A percentile compares a stretch with the other conserved stretches of the same genome.
phyloP scores from a whole-genome alignment of 1,139 yeast genomes.

The Candida gigantensis region DNA sequence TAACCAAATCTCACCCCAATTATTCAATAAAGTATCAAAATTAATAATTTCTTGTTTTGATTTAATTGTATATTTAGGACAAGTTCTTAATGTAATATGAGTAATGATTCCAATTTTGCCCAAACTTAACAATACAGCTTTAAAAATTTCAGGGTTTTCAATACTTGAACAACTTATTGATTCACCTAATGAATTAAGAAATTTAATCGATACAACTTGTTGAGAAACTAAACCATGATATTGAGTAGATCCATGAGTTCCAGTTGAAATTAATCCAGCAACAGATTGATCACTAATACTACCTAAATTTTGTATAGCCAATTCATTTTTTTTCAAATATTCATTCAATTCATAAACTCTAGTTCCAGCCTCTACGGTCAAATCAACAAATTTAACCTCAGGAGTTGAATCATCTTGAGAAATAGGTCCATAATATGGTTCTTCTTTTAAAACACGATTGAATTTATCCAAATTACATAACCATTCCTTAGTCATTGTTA shows the following conservation, averaged over 20 bases:
- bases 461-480: slow-evolving; percentile 81
- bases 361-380: slow-evolving; percentile 91
- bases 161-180: slow-evolving; percentile 67
- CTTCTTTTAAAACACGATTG: slow-evolving; percentile 51
- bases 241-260: slow-evolving; percentile 95
- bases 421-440: slow-evolving; percentile 41
- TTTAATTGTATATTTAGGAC: slow-evolving; percentile 80
- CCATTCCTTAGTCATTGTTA: slow-evolving; percentile 91
- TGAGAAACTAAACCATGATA: slow-evolving; percentile 89
- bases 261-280: slow-evolving; percentile 94
- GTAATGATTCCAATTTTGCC: slow-evolving; percentile 93
- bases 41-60: slow-evolving; percentile 80
- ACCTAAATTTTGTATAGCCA: slow-evolving; percentile 89
- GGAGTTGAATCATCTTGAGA: slow-evolving; percentile 18
- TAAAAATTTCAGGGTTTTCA: slow-evolving; percentile 68
- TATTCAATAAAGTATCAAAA: slow-evolving; percentile 66
- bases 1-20: slow-evolving; percentile 80
- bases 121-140: slow-evolving; percentile 81
- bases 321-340: slow-evolving; percentile 57
- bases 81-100: slow-evolving; percentile 81
- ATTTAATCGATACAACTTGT: slow-evolving; percentile 75
- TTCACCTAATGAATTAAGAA: slow-evolving; percentile 75
- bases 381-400: slow-evolving; percentile 75
- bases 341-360: slow-evolving; percentile 78
- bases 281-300: slow-evolving; percentile 92